Evolutionary conservation across 331 rosid genomes (phyloP).

Genomic region (Prunus yedoensis): DNA sequence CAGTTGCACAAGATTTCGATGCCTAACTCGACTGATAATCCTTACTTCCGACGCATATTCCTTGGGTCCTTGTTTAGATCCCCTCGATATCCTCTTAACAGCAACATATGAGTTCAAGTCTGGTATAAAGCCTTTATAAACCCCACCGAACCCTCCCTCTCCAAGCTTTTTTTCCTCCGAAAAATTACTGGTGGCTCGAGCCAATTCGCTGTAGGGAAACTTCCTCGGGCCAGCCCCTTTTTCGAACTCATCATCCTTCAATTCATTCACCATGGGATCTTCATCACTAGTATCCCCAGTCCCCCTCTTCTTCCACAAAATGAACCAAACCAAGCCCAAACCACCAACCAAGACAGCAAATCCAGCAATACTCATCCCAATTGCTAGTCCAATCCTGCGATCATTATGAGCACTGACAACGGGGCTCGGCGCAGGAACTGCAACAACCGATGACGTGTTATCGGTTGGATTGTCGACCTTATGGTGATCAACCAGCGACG

Average conservation of each 20-base stretch:
- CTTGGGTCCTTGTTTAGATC: slow-evolving; percentile 7
- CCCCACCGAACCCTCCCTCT: slow-evolving; percentile 16
- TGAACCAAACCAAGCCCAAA: not conserved
- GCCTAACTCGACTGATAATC: slow-evolving; percentile 4
- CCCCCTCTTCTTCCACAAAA: not conserved
- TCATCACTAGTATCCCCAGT: not conserved
- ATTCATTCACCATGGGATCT: not conserved
- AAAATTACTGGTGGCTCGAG: not conserved
- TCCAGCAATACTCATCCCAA: not conserved
- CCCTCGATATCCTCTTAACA: not conserved
- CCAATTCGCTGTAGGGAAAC: not conserved
- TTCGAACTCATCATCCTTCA: not conserved
- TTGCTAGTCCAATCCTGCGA: too few relatives aligned
- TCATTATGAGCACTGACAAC: too few relatives aligned
- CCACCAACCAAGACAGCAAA: not conserved
- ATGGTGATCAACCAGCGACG: not conserved
- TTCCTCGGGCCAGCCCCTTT: not conserved
- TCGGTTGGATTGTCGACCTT: too few relatives aligned
- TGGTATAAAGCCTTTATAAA: not conserved
- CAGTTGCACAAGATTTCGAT: slow-evolving; percentile 3
- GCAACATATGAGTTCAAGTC: slow-evolving; percentile 7
- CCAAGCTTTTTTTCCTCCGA: not conserved
- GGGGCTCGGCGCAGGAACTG: too few relatives aligned
- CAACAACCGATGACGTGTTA: too few relatives aligned
- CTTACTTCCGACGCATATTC: slow-evolving; percentile 1